Percentiles rank a stretch among this genome's conserved stretches.
phyloP scores from a whole-genome alignment of 306 rosid species.

The Quercus dentata region DNA sequence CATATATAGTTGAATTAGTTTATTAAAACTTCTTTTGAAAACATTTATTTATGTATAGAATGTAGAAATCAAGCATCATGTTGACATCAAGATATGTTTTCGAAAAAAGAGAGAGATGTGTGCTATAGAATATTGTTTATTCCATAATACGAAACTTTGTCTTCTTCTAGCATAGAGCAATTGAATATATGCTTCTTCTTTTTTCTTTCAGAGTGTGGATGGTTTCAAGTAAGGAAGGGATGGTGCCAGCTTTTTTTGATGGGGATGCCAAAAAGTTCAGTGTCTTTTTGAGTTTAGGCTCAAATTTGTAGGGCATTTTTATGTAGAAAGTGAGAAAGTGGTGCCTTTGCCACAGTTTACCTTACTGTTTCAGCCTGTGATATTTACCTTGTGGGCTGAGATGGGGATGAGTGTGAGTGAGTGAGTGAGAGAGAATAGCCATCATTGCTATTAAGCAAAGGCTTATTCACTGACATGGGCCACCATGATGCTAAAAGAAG shows the following conservation, averaged over 20 bases:
- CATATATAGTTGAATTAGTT: too few relatives aligned
- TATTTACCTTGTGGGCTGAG: conserved; percentile 18
- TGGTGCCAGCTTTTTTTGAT: conserved; percentile 36
- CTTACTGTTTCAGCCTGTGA: conserved; percentile 34
- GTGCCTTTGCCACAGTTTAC: conserved; percentile 25
- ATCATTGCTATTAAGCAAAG: conserved; percentile 60
- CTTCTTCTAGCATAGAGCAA: conserved; percentile 20
- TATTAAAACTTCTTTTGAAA: too few relatives aligned
- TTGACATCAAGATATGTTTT: too few relatives aligned
- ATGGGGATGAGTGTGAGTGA: conserved; percentile 1
- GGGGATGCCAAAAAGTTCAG: conserved; percentile 47
- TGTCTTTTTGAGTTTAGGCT: conserved; percentile 44
- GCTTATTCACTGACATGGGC: conserved; percentile 56
- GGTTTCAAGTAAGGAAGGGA: conserved; percentile 31
- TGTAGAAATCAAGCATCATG: too few relatives aligned
- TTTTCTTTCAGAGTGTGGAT: conserved; percentile 4
- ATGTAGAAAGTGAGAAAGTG: not conserved
- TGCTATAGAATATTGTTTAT: not conserved
- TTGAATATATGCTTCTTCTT: conserved; percentile 29
- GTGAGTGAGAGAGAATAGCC: conserved; percentile 22
- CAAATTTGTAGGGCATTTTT: conserved; percentile 47
- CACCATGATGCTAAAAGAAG: conserved; percentile 49
- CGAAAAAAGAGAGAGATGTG: not conserved
- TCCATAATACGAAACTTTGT: conserved; percentile 20
- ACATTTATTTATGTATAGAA: too few relatives aligned